Evolutionary conservation across 140 eudicot genomes (phyloP), one percentile per base, ranked within the genome.

Genomic region (Flaveria floridana): DNA sequence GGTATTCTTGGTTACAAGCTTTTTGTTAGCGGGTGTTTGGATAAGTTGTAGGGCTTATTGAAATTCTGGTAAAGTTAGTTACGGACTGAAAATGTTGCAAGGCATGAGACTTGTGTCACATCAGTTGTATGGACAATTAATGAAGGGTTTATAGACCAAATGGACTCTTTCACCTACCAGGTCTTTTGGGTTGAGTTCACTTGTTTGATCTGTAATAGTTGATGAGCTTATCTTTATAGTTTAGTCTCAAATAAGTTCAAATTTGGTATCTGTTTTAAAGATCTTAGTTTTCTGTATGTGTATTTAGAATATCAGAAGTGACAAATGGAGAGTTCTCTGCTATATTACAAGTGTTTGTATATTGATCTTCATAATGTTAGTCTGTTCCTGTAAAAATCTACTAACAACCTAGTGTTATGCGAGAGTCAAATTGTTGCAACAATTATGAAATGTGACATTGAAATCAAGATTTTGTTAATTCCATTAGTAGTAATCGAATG

Each of bases 391-490:
- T 3, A 34, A 34, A 34, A 34, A 34, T 8, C 41, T 34, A 34
- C 41, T 34, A 34, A 34, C 41, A 34, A 34, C 41, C 41, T 34
- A 34, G 41, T 34, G 41, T 34, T 15, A 44, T 51, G 3, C 47
- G 9, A 26, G 26, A 25, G 48, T 70, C 50, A 23, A 25, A 6
- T 15, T 16, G n/a, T 15, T 15, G 15, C 11, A 15, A 46, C n/a
- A 15, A 14, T 70, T 14, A 20, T 46, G 37, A 8, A 61, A 0
- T 25, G 77, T 8, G 42, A 26, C 5, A 12, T 75, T 37, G 72
- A 63, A 26, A 47, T 52, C 55, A 63, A 26, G 21, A 13, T 75
- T 50, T 74, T 64, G 65, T 48, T 46, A 13, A 2, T 64, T 28
- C 37, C 30, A 48, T 48, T 23, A 34, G 41, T 44, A 28, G 64